Percentiles rank a stretch among this genome's conserved stretches.
These are phyloP conservation scores for Pyracantha coccinea DNA, from an alignment of 331 rosid genomes.

Conservation along the genomic window DNA sequence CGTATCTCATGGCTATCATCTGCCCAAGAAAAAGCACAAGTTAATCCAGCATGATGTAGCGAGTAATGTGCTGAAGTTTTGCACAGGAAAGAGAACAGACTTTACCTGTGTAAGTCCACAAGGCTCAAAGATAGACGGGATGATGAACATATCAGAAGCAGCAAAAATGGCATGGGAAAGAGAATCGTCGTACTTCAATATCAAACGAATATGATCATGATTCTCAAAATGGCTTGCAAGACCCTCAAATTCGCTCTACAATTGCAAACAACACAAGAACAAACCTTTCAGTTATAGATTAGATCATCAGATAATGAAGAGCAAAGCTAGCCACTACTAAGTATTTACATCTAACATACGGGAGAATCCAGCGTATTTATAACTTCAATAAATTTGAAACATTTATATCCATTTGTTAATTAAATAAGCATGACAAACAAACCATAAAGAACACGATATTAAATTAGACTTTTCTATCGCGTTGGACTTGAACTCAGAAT, in stretches of 20 bases:
- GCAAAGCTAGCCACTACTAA: not conserved
- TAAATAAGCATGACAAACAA: not conserved
- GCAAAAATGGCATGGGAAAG: conserved; percentile 87
- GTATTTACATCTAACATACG: not conserved
- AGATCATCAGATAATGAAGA: too few species aligned
- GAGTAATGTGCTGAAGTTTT: not conserved
- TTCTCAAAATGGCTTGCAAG: conserved; percentile 68
- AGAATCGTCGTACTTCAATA: conserved; percentile 83
- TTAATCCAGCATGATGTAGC: not conserved
- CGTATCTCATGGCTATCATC: conserved; percentile 99
- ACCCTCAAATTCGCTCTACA: conserved; percentile 86
- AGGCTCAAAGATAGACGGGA: conserved; percentile 97
- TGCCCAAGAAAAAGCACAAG: conserved; percentile 21
- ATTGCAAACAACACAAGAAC: not conserved
- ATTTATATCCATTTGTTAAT: not conserved
- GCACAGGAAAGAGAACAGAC: conserved; percentile 5
- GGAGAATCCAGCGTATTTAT: too few species aligned
- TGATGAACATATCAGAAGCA: conserved; percentile 88
- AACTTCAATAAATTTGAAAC: too few species aligned
- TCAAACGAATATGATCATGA: conserved; percentile 67
- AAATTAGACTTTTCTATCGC: not conserved
- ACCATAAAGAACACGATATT: not conserved
- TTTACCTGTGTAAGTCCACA: conserved; percentile 98
- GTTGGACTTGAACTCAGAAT: not conserved
- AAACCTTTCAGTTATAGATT: not conserved